These are phyloP conservation scores for Silene coronaria DNA, from an alignment of 179 eudicot species.

Conservation along the genomic window DNA sequence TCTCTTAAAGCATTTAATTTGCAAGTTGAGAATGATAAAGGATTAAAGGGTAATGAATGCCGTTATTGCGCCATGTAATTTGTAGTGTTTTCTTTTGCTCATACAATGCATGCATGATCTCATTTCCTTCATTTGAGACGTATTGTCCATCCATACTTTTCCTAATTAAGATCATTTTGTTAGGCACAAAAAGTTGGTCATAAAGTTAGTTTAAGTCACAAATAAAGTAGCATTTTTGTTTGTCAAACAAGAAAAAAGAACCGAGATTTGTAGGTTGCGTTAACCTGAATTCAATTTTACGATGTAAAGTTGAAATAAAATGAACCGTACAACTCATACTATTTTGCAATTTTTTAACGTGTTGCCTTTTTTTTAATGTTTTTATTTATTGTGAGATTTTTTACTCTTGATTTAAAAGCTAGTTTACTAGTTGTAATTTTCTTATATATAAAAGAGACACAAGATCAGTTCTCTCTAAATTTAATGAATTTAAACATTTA, in stretches of 20 bases:
- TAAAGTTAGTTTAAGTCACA: not conserved
- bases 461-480: too few relatives aligned
- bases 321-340: too few relatives aligned
- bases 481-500: too few relatives aligned
- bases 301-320: not conserved
- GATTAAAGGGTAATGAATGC: not conserved
- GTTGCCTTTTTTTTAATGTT: too few relatives aligned
- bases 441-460: too few relatives aligned
- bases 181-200: not conserved
- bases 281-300: not conserved
- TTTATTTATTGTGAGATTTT: too few relatives aligned
- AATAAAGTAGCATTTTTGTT: not conserved
- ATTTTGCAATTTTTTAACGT: too few relatives aligned
- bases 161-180: not conserved
- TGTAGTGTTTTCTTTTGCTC: conserved; percentile 1
- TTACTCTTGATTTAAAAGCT: too few relatives aligned
- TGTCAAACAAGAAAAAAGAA: not conserved
- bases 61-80: conserved; percentile 10
- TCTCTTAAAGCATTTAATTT: not conserved
- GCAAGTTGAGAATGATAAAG: conserved; percentile 22
- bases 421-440: too few relatives aligned
- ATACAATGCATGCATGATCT: not conserved
- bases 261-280: not conserved
- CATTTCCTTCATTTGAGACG: not conserved
- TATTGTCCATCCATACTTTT: conserved; percentile 9